Evolutionary conservation across 2,329 filamentous ascomycete genomes (phyloP).

Genomic region (Hymenoscyphus fraxineus): DNA sequence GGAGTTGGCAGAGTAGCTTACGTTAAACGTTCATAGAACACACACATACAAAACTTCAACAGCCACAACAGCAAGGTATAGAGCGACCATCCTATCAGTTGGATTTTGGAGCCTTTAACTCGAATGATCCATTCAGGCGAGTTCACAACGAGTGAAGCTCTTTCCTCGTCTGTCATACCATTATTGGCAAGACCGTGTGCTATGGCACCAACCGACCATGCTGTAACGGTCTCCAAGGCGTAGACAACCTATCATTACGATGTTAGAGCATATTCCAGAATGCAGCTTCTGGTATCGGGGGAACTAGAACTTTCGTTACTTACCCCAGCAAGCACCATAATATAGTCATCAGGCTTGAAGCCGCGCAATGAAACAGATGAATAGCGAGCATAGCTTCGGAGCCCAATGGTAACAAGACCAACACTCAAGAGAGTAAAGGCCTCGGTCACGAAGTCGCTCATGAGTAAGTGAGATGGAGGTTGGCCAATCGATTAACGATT

Average conservation of each 20-base stretch:
- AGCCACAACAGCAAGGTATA: slow-evolving; percentile 51
- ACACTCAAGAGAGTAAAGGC: slow-evolving; percentile 42
- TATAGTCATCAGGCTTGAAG: slow-evolving; percentile 56
- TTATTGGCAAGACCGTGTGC: slow-evolving; percentile 51
- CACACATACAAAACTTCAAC: slow-evolving; percentile 52
- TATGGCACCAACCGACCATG: slow-evolving; percentile 46
- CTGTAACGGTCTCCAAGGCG: slow-evolving; percentile 45
- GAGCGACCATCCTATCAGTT: slow-evolving; percentile 50
- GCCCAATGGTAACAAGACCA: slow-evolving; percentile 5
- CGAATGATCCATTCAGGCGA: slow-evolving; percentile 46
- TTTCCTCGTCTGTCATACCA: slow-evolving; percentile 50
- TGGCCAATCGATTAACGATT: neutral
- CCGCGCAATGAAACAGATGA: slow-evolving; percentile 44
- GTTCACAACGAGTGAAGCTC: slow-evolving; percentile 41
- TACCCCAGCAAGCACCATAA: slow-evolving; percentile 52
- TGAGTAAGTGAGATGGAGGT: neutral
- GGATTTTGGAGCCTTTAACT: slow-evolving; percentile 51
- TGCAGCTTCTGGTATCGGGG: neutral
- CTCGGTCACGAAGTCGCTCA: slow-evolving; percentile 39
- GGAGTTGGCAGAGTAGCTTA: slow-evolving; percentile 25
- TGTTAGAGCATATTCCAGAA: neutral
- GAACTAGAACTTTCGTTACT: slow-evolving; percentile 24
- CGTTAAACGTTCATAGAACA: slow-evolving; percentile 54
- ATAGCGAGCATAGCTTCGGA: slow-evolving; percentile 41
- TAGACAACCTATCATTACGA: slow-evolving; percentile 45